Evolutionary conservation across 2,329 filamentous ascomycete species (phyloP), one percentile per base, ranked within the genome.

Genomic region (Ophiostoma ulmi): DNA sequence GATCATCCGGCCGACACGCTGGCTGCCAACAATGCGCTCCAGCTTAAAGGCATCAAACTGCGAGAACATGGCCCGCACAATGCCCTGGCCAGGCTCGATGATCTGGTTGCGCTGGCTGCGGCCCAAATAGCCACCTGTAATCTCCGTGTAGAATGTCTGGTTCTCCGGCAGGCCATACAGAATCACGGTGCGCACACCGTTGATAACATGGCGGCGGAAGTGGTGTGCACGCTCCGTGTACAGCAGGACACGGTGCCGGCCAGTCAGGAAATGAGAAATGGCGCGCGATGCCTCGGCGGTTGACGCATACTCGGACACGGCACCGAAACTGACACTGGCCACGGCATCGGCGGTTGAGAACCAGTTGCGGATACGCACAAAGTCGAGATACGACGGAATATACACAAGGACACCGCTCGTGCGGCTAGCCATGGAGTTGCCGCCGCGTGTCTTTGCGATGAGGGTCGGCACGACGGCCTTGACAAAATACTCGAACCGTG

Each of bases 191-290:
- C 89, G 90, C 17, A 95, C 93, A 31, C 95, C 95, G 48, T 88
- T 86, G 70, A 99, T 85, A 74, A 87, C 86, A 77, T 95, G 93
- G n/a, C 95, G 86, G 68, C 93, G 88, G 84, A 98, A 98, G 80
- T 99, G 95, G 80, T 99, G 95, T n/a, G 94, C 92, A 72, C 95
- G 89, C 79, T 97, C 94, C 1, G 94, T 96, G 81, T 98, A 99
- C 20, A 99, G 83, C 55, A 99, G 81, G 22, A 98, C 86, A 26
- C 88, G 88, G 78, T 97, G 91, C 20, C 93, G 86, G 5, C 94
- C 95, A 55, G 84, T 91, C 74, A 93, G 82, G 80, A 99, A 98
- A 78, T 97, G 92, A 14, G 91, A 94, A 35, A 94, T 86, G 10
- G 94, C 93, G 55, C 94, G 88, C 61, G 92, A 90, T 39, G 93